These are phyloP conservation scores for Penicillium psychrofluorescens DNA, from an alignment of 495 filamentous ascomycete genomes.

Conservation along the genomic window DNA sequence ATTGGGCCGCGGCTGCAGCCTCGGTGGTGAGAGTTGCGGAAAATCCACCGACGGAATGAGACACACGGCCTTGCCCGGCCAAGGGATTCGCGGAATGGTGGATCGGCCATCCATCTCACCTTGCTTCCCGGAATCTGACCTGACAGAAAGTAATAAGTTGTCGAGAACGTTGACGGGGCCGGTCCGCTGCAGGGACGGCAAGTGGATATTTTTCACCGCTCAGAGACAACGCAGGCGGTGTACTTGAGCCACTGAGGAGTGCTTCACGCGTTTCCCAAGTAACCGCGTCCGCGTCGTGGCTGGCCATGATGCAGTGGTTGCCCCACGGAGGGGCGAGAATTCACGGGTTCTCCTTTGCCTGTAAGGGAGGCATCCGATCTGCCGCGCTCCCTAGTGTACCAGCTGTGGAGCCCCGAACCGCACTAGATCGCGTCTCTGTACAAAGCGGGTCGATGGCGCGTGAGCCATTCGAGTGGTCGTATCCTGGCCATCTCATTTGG, in stretches of 20 bases:
- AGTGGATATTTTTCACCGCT: conserved; percentile 19
- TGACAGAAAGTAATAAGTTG: not conserved
- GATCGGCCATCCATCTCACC: conserved; percentile 2
- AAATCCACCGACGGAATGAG: conserved; percentile 8
- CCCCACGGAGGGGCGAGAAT: conserved; percentile 17
- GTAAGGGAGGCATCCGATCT: not conserved
- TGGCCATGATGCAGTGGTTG: conserved; percentile 15
- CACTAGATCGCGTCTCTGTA: no score
- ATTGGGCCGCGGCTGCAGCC: conserved; percentile 5
- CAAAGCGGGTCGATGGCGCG: no score
- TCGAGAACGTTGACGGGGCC: conserved; percentile 26
- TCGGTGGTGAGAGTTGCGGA: no score
- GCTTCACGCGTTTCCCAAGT: conserved; percentile 25
- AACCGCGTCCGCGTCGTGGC: conserved; percentile 25
- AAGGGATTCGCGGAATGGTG: conserved; percentile 22
- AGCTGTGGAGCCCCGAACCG: no score
- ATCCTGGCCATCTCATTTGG: no score
- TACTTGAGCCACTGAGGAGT: not conserved
- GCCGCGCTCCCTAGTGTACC: no score
- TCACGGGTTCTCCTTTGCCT: not conserved
- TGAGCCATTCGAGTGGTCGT: no score
- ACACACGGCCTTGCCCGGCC: conserved; percentile 1
- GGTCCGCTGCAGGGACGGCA: conserved; percentile 25
- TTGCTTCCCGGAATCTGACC: not conserved
- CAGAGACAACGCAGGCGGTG: no score